Evolutionary conservation across 495 filamentous ascomycete genomes (phyloP), one percentile per base, ranked within the genome.

Genomic region (Terfezia claveryi): DNA sequence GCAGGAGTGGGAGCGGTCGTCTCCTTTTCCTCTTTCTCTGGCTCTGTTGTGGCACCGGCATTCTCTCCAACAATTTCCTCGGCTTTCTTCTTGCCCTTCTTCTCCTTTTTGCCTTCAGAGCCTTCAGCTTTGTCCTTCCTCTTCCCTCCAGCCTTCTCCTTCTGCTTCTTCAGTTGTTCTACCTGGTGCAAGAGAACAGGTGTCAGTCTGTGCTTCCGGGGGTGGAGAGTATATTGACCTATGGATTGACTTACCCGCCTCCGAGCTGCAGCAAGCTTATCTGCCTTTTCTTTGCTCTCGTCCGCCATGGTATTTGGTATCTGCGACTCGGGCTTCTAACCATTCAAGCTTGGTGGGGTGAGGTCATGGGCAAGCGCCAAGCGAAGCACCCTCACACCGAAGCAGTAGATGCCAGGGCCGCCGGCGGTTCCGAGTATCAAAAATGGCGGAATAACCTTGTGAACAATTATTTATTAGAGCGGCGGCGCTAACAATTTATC

Each of bases 261-360:
- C 54, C 59, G 65, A 10, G 63, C 63, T 7, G 59, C 63, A 12
- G 63, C 63, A 20, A 65, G 62, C 52, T 62, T 64, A 56, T 62
- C 56, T 4, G 61, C 61, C 41, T 59, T 64, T 8, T 55, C 62
- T 8, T 52, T 60, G 49, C 61, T 61, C 36, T 58, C 53, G 12
- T 51, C 54, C 23, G 54, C 56, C 37, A 14, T 20, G 23, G 41
- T 55, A 5, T 32, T 4, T 32, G 27, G 7, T 32, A 32, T 7
- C 27, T 32, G 27, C 27, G 7, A 32, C 20, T 32, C 7, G 27
- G 4, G 27, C 27, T 32, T 32, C 27, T 32, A 32, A 32, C 27
- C 27, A 32, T 32, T 32, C 27, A 32, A 5, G 27, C 27, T 32
- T 32, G 20, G 27, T 32, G 27, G 27, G 27, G 27, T 32, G 27